Percentiles rank a stretch among this genome's conserved stretches.
These are phyloP conservation scores for Saccharomycodes ludwigii DNA, from an alignment of 805 yeast species.

Conservation along the genomic window DNA sequence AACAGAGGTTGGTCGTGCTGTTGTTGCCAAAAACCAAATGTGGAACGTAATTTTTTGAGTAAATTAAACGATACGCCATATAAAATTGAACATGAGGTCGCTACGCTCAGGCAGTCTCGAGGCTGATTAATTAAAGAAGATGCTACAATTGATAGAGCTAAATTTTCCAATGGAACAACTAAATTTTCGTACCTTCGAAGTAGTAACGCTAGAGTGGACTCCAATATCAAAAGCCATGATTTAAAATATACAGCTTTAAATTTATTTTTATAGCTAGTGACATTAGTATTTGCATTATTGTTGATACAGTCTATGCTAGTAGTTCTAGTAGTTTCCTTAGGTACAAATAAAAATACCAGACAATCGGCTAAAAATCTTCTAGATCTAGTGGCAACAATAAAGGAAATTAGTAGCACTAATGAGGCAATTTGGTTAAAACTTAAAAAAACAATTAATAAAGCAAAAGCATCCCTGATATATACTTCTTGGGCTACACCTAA, in stretches of 20 bases:
- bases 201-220: no score
- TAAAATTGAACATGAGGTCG: slow-evolving; percentile 18
- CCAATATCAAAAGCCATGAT: no score
- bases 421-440: slow-evolving; percentile 20
- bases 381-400: slow-evolving; percentile 17
- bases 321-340: slow-evolving; percentile 10
- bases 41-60: slow-evolving; percentile 8
- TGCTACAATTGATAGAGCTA: slow-evolving; percentile 19
- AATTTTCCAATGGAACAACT: slow-evolving; percentile 16
- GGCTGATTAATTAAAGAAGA: slow-evolving; percentile 24
- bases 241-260: no score
- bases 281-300: slow-evolving; percentile 1
- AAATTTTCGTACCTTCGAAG: no score
- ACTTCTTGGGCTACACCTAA: no score
- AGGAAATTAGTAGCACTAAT: slow-evolving; percentile 14
- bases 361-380: slow-evolving; percentile 17
- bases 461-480: slow-evolving; percentile 18
- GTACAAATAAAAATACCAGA: slow-evolving; percentile 17
- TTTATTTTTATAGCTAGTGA: neutral
- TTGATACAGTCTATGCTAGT: neutral
- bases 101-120: slow-evolving; percentile 16
- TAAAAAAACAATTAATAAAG: slow-evolving; percentile 20
- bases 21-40: no score
- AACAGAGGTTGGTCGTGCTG: no score
- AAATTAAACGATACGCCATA: slow-evolving; percentile 15